Evolutionary conservation across 2,329 filamentous ascomycete species (phyloP).

Genomic region (Trichoderma atrobrunneum): DNA sequence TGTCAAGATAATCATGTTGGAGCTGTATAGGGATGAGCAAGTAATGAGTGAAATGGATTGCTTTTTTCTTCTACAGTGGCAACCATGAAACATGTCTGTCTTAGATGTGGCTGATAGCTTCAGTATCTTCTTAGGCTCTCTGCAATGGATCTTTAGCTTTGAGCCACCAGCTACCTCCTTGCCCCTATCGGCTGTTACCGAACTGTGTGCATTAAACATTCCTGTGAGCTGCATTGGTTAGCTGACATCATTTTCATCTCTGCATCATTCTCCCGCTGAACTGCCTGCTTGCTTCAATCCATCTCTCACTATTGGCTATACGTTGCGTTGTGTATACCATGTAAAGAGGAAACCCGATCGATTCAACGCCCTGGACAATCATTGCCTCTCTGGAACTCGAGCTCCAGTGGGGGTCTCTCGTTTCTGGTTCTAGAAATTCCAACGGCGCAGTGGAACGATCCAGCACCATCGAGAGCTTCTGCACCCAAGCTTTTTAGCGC

Average conservation of each 20-base stretch:
- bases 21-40: background rate
- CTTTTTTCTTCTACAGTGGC: background rate
- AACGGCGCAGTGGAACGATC: slow-evolving; percentile 8
- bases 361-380: background rate
- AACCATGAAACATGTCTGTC: background rate
- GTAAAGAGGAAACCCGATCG: background rate
- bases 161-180: background rate
- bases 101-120: background rate
- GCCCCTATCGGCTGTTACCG: background rate
- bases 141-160: background rate
- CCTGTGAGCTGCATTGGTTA: background rate
- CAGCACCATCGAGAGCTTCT: background rate
- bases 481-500: background rate
- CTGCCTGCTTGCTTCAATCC: background rate
- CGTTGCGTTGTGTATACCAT: background rate
- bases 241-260: background rate
- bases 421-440: slow-evolving; percentile 4
- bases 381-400: background rate
- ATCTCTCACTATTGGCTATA: background rate
- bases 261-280: background rate
- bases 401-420: background rate
- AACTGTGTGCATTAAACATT: background rate
- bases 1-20: background rate
- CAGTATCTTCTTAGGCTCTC: background rate
- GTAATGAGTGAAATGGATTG: no score